Evolutionary conservation across 2,329 filamentous ascomycete genomes (phyloP), one percentile per base, ranked within the genome.

Genomic region (Thermoascus crustaceus): DNA sequence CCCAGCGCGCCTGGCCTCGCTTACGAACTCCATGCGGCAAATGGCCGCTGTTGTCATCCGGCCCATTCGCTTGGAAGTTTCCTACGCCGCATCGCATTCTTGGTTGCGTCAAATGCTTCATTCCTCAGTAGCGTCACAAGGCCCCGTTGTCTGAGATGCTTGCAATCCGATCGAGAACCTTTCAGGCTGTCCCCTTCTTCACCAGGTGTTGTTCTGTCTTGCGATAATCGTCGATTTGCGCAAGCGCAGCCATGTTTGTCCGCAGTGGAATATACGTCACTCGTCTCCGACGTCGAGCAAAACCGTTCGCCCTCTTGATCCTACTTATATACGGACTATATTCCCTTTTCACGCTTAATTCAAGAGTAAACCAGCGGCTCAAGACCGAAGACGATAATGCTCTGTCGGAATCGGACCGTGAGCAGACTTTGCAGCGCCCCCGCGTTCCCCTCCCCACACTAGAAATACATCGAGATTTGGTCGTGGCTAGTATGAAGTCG

Each of bases 401-500:
- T n/a, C n/a, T n/a, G n/a, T n/a, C n/a, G 21, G n/a, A 4, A 7
- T 27, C 33, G 18, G 24, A 20, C 11, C 30, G 24, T 29, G 18
- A 17, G 20, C 4, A 27, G 20, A 20, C 16, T 21, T 34, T 11
- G 30, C 35, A 10, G 31, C 32, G 8, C 3, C 22, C 23, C 9
- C 26, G 8, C 40, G 30, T 19, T 27, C 34, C 16, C 11, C 30
- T 13, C 25, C 32, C 9, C 22, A 37, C 30, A 34, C 32, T 9
- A 7, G 9, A 26, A 3, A 25, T 47, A 30, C 44, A 42, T 4
- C 58, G 55, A 41, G 51, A 53, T 30, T 48, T 65, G 49, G 48
- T 66, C 17, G 54, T 65, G 26, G 63, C 62, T 4, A 63, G 59
- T 42, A 57, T 61, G 52, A 55, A 52, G 36, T 43, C 32, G 2